Base-by-base conservation (phyloP, 495 filamentous ascomycete genomes). In the Penicillium diatomitis region DNA sequence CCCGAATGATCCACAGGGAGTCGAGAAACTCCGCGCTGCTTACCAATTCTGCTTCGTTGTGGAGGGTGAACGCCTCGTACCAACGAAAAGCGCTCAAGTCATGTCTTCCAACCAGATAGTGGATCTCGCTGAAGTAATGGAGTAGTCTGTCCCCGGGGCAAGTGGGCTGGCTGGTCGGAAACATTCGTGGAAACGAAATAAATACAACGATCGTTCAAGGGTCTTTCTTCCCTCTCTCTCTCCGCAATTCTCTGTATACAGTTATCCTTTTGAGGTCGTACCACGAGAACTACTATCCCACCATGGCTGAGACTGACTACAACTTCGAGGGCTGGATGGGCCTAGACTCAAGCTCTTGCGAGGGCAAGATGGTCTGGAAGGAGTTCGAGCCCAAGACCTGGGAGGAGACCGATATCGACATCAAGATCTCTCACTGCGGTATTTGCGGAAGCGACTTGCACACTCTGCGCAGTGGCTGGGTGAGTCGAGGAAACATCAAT, bases 301-400 rank as follows among this genome's bases (percentile, higher is more conserved):
- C 45, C 61, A 49, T 68, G 65, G 49, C 66, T 29, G 51, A 66
- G 44, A 67, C 67, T 36, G 62, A 76, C 52, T 79, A 81, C 69
- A 77, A 84, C 54, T 95, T 94, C 66, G 71, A 85, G 60, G 89
- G 90, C 53, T 95, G 90, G 90, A 67, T 95, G 63, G 90, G 83
- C 54, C 69, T 83, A 30, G 77, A 84, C 50, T 11, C 54, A 20
- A 59, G 55, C 38, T 36, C 70, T n/a, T 76, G 67, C 41, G 64
- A 90, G n/a, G 88, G 88, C 33, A 86, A 90, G 33, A 86, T 95
- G 78, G 68, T 76, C 41, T 91, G 86, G 83, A 73, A 79, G 51
- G 71, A 82, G 52, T 94, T 81, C 54, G 76, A 87, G 65, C 87
- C 87, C 8, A 95, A 95, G 73, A 64, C 72, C 5, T 92, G 84